Evolutionary conservation across 2,329 filamentous ascomycete genomes (phyloP).

Genomic region (Ceratocystis destructans): DNA sequence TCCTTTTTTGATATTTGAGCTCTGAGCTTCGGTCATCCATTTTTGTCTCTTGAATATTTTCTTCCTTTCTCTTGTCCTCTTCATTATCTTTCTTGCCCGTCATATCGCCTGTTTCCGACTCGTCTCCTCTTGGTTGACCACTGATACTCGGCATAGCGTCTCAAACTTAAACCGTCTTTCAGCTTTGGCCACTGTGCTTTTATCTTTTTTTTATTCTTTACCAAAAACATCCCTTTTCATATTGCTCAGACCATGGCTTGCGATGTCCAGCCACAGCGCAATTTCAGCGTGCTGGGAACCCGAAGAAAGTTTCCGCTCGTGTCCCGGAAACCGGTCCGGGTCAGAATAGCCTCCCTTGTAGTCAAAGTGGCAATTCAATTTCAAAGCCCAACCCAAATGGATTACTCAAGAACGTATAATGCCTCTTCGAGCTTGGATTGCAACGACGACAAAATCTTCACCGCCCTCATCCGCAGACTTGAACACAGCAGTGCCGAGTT

Average conservation of each 20-base stretch:
- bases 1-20: neutral
- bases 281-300: conserved; percentile 22
- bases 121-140: neutral
- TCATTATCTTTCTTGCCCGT: too few species aligned
- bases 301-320: conserved; percentile 26
- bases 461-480: conserved; percentile 36
- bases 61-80: neutral
- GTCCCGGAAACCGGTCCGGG: conserved; percentile 19
- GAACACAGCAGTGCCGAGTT: conserved; percentile 40
- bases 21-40: neutral
- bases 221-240: conserved; percentile 25
- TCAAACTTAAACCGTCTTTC: neutral
- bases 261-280: conserved; percentile 13
- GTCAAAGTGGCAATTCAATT: conserved; percentile 36
- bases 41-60: conserved; percentile 2
- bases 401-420: conserved; percentile 35
- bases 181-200: conserved; percentile 2
- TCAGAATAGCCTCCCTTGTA: conserved; percentile 24
- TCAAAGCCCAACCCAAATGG: conserved; percentile 31
- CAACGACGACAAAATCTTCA: conserved; percentile 33
- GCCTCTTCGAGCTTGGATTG: conserved; percentile 33
- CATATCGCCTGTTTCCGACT: neutral
- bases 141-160: neutral
- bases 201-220: conserved; percentile 30
- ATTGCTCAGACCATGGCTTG: conserved; percentile 14